These are phyloP conservation scores for Penicillium sp. DNA, from an alignment of 2,329 filamentous ascomycete species.

Conservation along the genomic window DNA sequence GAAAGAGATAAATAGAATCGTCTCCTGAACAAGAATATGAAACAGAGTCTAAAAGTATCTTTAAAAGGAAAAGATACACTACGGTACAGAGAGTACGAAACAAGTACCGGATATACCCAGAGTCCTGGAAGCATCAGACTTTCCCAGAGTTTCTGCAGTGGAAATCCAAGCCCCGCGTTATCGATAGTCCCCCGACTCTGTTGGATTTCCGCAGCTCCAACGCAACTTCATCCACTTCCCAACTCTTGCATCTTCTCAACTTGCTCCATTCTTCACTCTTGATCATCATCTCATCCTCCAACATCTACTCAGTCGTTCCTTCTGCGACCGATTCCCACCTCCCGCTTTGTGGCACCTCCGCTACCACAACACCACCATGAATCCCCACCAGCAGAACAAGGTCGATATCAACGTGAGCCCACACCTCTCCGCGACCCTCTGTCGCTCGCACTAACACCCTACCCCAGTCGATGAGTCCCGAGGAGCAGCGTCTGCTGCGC, in stretches of 20 bases:
- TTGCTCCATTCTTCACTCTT: conserved; percentile 1
- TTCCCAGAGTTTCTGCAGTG: background rate
- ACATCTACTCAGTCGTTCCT: background rate
- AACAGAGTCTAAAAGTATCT: background rate
- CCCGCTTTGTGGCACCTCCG: conserved; percentile 3
- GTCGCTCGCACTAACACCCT: conserved; percentile 2
- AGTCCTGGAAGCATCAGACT: background rate
- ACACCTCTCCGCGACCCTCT: background rate
- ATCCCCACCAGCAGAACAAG: conserved; percentile 98
- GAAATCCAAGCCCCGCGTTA: conserved; percentile 10
- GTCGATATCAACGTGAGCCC: conserved; percentile 85
- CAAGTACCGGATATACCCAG: background rate
- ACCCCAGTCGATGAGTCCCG: conserved; percentile 78
- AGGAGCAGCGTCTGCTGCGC: conserved; percentile 95
- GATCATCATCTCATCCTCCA: background rate
- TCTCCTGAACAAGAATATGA: background rate
- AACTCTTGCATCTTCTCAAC: conserved; percentile 10
- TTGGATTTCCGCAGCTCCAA: conserved; percentile 6
- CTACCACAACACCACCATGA: conserved; percentile 62
- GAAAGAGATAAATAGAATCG: background rate
- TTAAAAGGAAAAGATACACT: background rate
- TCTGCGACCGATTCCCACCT: background rate
- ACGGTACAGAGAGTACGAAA: background rate
- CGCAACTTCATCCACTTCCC: conserved; percentile 3
- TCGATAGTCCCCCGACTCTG: conserved; percentile 13